A percentile compares a stretch with the other conserved stretches of the same genome.
Evolutionary conservation across 164 flowering plant species (phyloP).

Genomic region (Taxillus chinensis): DNA sequence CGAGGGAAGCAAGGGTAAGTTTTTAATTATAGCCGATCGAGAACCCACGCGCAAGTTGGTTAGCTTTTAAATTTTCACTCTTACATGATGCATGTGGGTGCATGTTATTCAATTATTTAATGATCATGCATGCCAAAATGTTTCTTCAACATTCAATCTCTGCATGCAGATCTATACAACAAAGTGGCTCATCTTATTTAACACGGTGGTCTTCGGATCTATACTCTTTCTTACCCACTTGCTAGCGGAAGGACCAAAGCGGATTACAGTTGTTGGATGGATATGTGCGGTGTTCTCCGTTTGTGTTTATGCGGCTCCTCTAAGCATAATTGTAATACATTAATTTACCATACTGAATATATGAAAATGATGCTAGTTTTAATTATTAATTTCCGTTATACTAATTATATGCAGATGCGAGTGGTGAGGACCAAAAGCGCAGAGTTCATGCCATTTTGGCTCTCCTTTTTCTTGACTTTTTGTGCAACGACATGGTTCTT

Average conservation of each 20-base stretch:
- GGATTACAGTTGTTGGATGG: conserved; percentile 50
- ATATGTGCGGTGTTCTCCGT: conserved; percentile 49
- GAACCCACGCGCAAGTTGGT: not conserved
- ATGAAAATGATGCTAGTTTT: no score
- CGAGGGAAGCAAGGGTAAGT: conserved; percentile 31
- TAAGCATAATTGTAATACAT: conserved; percentile 53
- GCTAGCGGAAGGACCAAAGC: conserved; percentile 10
- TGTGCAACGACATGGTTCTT: conserved; percentile 69
- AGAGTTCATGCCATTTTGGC: conserved; percentile 62
- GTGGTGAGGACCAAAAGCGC: conserved; percentile 70
- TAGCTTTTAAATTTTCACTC: not conserved
- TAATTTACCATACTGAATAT: not conserved
- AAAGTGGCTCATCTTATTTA: conserved; percentile 34
- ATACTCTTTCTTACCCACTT: conserved; percentile 30
- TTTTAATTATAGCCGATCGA: not conserved
- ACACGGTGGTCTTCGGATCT: conserved; percentile 23
- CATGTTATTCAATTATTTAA: not conserved
- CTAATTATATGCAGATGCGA: conserved; percentile 31
- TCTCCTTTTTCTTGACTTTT: conserved; percentile 56
- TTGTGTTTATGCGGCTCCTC: conserved; percentile 66
- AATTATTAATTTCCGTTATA: not conserved
- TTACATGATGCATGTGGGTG: not conserved
- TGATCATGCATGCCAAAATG: not conserved
- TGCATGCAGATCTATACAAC: conserved; percentile 35
- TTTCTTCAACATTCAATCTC: not conserved